Base-by-base conservation (phyloP, 352 stramenopile species). In the Globisporangium cederbergense region DNA sequence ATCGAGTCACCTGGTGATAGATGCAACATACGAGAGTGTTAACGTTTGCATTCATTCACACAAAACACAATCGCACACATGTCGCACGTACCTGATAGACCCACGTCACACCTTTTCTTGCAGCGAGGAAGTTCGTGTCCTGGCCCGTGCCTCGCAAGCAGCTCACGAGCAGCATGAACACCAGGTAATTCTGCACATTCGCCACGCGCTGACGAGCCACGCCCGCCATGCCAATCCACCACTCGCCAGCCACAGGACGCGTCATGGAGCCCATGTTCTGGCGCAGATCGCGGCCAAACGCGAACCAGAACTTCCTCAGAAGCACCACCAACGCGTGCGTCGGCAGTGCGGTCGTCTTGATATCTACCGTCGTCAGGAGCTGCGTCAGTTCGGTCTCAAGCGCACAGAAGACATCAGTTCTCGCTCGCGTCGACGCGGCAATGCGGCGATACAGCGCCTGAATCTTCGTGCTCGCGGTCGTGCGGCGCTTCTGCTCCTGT, bases 121-220 rank as follows among this genome's bases (percentile, higher is more conserved):
- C 64, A 40, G 70, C 55, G 6, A 87, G 42, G 1, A 83, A 30
- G 56, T 74, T 81, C 1, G 54, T 66, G 0, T 40, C 62, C 0
- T 54, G 20, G 2, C n/a, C 36, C 1, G 57, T 18, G 18, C 75
- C 81, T 32, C 69, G 70, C n/a, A 86, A 56, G 30, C 75, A 70
- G 40, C 75, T 89, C 60, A 88, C 72, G 7, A 91, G 72, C 62
- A 91, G 54, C 66, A 89, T 77, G 43, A 79, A 75, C 11, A 89
- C 69, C 36, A 91, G 36, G 58, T 88, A 89, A 43, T 83, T 73
- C 55, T 88, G 78, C 20, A 83, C 73, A 58, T 80, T 83, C 1
- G 65, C 63, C 60, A 86, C 68, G 16, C 70, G 71, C 8, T 74
- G 57, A 3, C n/a, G 32, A 6, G 53, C 4, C 1, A 63, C 46